These are phyloP conservation scores for Schrenkiella parvula DNA, from an alignment of 345 rosid species.

Conservation along the genomic window DNA sequence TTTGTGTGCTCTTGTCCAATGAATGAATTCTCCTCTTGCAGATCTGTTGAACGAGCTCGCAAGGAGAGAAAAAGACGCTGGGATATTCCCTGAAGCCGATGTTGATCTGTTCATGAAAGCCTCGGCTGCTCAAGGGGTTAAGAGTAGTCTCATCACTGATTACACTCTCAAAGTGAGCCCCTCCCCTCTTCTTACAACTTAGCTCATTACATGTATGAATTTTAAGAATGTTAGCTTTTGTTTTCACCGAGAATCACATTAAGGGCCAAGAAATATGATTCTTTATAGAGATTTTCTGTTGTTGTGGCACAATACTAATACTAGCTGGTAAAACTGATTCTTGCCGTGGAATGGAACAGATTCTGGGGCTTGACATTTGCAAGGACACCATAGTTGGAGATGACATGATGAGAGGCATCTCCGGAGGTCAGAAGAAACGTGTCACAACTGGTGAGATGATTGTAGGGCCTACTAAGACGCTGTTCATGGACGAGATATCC, in stretches of 20 bases:
- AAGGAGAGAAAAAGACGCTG: conserved; percentile 77
- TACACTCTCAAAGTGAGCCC: conserved; percentile 74
- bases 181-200: not conserved
- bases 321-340: not conserved
- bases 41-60: conserved; percentile 65
- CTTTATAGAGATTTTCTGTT: not conserved
- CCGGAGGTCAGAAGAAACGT: conserved; percentile 30
- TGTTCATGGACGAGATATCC: conserved; percentile 82
- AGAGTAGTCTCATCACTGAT: conserved; percentile 75
- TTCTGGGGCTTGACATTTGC: conserved; percentile 65
- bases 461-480: conserved; percentile 59
- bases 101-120: conserved; percentile 90
- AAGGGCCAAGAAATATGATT: not conserved
- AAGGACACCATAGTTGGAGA: conserved; percentile 68
- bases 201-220: not conserved
- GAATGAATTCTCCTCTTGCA: conserved; percentile 14
- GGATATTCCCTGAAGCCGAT: conserved; percentile 78
- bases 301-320: not conserved
- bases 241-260: not conserved
- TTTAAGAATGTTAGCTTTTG: not conserved
- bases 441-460: conserved; percentile 61
- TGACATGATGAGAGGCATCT: conserved; percentile 59
- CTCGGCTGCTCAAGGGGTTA: conserved; percentile 67
- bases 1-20: not conserved
- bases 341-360: conserved; percentile 27